phyloP scores from a whole-genome alignment of 2,329 filamentous ascomycete genomes.

The Trichoderma sp. region DNA sequence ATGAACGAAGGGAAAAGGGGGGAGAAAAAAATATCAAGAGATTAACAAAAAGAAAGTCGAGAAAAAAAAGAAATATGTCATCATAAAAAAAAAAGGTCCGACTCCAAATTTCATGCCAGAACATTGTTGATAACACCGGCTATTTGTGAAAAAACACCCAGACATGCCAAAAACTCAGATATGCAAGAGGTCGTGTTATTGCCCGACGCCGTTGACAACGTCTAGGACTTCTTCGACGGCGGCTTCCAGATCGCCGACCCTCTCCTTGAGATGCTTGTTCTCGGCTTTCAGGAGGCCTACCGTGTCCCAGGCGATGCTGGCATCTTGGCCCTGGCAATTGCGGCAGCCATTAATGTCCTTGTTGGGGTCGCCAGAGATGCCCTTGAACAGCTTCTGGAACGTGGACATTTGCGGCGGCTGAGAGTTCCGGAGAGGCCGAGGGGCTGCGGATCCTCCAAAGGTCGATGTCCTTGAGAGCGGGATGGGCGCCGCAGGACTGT shows the following conservation, averaged over 20 bases:
- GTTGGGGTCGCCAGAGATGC: constrained; percentile 38
- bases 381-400: constrained; percentile 43
- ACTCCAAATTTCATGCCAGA: constrained; percentile 11
- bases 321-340: constrained; percentile 58
- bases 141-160: constrained; percentile 14
- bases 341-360: constrained; percentile 40
- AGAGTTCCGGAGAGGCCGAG: constrained; percentile 36
- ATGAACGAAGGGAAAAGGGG: not conserved
- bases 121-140: constrained; percentile 14
- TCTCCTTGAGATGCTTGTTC: constrained; percentile 58
- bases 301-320: constrained; percentile 63
- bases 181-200: constrained; percentile 29
- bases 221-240: constrained; percentile 61
- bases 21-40: not conserved
- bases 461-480: constrained; percentile 27
- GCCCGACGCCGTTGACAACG: constrained; percentile 53
- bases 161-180: constrained; percentile 13
- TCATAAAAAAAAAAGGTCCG: constrained; percentile 7
- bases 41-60: not conserved
- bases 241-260: constrained; percentile 57
- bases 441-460: constrained; percentile 24
- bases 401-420: constrained; percentile 32
- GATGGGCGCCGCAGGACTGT: constrained; percentile 22
- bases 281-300: constrained; percentile 60
- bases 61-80: not conserved